A percentile compares a stretch with the other conserved stretches of the same genome.
Conservation (phyloP, 129 eudicot species). For the Pseudognaphalium luteoalbum region DNA sequence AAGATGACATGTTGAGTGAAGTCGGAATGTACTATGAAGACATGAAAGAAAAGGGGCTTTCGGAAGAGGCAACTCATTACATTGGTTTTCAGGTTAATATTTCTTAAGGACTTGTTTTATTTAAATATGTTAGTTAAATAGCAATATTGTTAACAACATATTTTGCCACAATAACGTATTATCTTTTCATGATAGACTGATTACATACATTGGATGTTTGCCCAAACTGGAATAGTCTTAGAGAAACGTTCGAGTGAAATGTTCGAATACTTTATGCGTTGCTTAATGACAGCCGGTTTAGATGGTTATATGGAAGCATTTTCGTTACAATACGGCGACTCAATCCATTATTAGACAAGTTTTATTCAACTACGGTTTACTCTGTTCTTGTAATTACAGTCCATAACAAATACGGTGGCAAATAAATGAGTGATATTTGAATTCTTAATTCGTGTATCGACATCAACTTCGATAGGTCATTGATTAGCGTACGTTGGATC, state of each 20-base stretch:
- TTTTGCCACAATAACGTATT: background rate
- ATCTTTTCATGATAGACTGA: conserved; percentile 24
- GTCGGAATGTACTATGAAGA: conserved; percentile 28
- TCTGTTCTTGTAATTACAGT: too few species aligned
- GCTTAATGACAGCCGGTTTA: conserved; percentile 12
- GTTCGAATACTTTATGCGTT: conserved; percentile 6
- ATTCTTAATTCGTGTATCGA: too few species aligned
- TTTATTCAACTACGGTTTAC: too few species aligned
- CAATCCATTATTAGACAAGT: too few species aligned
- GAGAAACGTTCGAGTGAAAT: conserved; percentile 31
- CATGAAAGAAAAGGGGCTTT: conserved; percentile 35
- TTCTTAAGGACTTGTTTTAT: background rate
- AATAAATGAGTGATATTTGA: too few species aligned
- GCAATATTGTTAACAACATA: background rate
- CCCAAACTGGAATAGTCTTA: conserved; percentile 33
- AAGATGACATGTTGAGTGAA: conserved; percentile 47
- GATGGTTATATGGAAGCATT: conserved; percentile 26
- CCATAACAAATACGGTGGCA: too few species aligned
- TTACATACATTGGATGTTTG: conserved; percentile 52
- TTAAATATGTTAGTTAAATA: too few species aligned
- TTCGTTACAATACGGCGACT: conserved; percentile 9
- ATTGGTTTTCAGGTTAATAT: conserved; percentile 31
- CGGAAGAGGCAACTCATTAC: conserved; percentile 35
- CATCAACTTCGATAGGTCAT: too few species aligned
- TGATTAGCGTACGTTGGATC: too few species aligned